Percentiles rank a stretch among this genome's conserved stretches.
These are phyloP conservation scores for Guyanaporus albipodus DNA, from an alignment of 768 basidiomycete genomes.

Conservation along the genomic window DNA sequence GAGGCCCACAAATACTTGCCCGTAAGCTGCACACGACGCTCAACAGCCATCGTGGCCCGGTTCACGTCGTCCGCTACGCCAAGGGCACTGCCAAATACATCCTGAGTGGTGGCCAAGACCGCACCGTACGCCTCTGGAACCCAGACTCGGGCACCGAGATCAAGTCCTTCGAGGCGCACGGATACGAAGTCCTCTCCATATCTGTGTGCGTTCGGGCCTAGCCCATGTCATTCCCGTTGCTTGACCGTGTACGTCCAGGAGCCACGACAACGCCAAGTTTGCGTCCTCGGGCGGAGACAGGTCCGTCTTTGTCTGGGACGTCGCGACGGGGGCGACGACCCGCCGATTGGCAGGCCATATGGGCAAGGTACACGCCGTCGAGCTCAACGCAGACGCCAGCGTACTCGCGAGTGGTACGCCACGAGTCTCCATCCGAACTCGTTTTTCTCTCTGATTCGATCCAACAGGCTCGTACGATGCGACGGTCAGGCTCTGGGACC, in stretches of 20 bases:
- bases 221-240: neutral
- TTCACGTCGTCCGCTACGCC: constrained; percentile 89
- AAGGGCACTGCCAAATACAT: constrained; percentile 85
- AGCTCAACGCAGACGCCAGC: constrained; percentile 83
- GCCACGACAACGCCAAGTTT: constrained; percentile 92
- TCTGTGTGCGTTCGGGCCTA: constrained; percentile 59
- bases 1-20: constrained; percentile 49
- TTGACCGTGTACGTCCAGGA: constrained; percentile 37
- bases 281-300: constrained; percentile 94
- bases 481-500: constrained; percentile 88
- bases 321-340: constrained; percentile 78
- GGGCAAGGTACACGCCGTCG: constrained; percentile 86
- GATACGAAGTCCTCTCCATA: constrained; percentile 91
- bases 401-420: constrained; percentile 79
- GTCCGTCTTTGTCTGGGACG: constrained; percentile 94
- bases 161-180: constrained; percentile 87
- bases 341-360: constrained; percentile 85
- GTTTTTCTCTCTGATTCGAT: neutral
- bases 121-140: constrained; percentile 89
- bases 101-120: constrained; percentile 91
- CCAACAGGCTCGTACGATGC: constrained; percentile 83
- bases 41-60: constrained; percentile 70
- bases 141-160: constrained; percentile 82
- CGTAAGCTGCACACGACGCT: constrained; percentile 64
- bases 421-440: too few relatives aligned